A percentile compares a stretch with the other conserved stretches of the same genome.
Evolutionary conservation across 1,284 basidiomycete species (phyloP).

Genomic region (Sanghuangporus baumii): DNA sequence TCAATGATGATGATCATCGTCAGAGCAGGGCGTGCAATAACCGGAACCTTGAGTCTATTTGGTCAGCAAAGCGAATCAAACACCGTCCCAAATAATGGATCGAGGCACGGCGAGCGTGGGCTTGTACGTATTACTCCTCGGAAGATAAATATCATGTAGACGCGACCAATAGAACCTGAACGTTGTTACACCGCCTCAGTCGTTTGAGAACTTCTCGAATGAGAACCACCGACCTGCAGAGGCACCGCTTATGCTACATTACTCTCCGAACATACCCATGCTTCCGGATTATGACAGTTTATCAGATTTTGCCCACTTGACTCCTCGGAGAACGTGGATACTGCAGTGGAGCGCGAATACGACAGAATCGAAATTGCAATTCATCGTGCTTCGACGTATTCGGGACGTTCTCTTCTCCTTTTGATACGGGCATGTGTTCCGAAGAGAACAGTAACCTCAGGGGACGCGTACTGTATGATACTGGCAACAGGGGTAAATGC

Average conservation of each 20-base stretch:
- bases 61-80: not conserved
- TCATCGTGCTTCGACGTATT: not conserved
- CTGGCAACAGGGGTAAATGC: not conserved
- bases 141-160: not conserved
- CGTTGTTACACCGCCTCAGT: conserved; percentile 2
- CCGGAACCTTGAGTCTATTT: not conserved
- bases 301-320: not conserved
- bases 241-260: not conserved
- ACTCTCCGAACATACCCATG: not conserved
- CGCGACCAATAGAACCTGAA: not conserved
- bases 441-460: not conserved
- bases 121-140: not conserved
- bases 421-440: not conserved
- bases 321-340: conserved; percentile 5
- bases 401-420: not conserved
- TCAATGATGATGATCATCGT: not conserved
- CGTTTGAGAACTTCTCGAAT: not conserved
- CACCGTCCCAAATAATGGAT: not conserved
- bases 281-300: not conserved
- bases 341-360: not conserved
- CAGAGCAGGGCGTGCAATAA: not conserved
- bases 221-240: not conserved
- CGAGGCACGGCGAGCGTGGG: not conserved
- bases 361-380: not conserved
- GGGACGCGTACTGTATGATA: not conserved